Evolutionary conservation across 148 eudicot genomes (phyloP), one percentile per base, ranked within the genome.

Genomic region (Cornus suecica): DNA sequence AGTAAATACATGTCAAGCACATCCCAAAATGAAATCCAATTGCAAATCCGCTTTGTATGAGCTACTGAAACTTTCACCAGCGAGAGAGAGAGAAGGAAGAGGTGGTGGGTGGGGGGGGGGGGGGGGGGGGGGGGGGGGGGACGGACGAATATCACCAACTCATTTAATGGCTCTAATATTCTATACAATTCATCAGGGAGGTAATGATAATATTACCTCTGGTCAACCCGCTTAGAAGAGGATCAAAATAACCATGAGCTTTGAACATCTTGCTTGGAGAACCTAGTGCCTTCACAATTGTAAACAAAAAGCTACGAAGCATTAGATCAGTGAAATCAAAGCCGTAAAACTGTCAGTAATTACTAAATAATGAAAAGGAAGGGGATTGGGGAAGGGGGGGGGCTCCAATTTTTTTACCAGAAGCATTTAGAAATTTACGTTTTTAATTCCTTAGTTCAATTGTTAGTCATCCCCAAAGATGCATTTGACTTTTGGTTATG

Each of bases 191-290:
- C 28, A 72, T 66, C 68, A 66, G 22, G 42, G 18, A 54, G 61
- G 22, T 29, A 14, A 54, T 20, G 8, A 22, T 22, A 58, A 70
- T 25, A 73, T 45, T 90, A 94, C 98, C 98, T 89, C 89, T 90
- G 0, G 85, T 73, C 66, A 89, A 65, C 66, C 91, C 95, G 23
- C 74, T 74, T n/a, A 94, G 75, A 66, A 92, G 84, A 85, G 90
- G 85, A 74, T 86, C 78, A 78, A 88, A 89, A 85, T 87, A 94
- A 74, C 83, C 81, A 79, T 95, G 86, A 79, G 89, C 86, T 84
- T 77, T 90, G 66, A 87, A 89, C 82, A 80, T 85, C 84, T 83
- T 84, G 27, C 87, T 82, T 68, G 86, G 88, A 69, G 84, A 88
- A 79, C 80, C 87, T 80, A 94, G 68, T 78, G 97, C 98, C 98